Evolutionary conservation across 345 rosid species (phyloP).

Genomic region (Theobroma cacao): DNA sequence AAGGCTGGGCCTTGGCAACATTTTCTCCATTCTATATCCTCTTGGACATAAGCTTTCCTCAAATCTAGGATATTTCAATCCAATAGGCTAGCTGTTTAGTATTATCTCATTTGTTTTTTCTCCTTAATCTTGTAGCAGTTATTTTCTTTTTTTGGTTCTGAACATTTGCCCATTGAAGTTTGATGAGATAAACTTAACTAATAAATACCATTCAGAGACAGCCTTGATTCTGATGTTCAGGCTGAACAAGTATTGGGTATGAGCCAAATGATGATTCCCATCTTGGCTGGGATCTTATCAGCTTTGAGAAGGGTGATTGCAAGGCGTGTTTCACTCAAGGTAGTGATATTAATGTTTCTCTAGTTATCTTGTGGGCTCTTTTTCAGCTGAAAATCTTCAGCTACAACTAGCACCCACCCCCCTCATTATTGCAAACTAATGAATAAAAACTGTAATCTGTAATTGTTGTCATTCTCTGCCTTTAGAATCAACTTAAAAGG

Average conservation of each 20-base stretch:
- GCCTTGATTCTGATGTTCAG: constrained; percentile 36
- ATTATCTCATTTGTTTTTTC: constrained; percentile 9
- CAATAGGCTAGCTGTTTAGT: background rate
- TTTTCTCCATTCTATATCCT: constrained; percentile 95
- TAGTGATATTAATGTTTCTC: constrained; percentile 21
- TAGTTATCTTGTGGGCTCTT: constrained; percentile 3
- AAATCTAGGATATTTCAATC: constrained; percentile 4
- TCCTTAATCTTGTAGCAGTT: background rate
- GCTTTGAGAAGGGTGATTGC: constrained; percentile 92
- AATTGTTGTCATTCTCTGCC: constrained; percentile 4
- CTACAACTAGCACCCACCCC: background rate
- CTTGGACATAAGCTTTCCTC: background rate
- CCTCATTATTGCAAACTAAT: background rate
- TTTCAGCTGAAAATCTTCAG: background rate
- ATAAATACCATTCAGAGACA: constrained; percentile 59
- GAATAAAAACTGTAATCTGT: background rate
- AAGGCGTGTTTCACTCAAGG: constrained; percentile 95
- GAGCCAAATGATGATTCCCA: constrained; percentile 74
- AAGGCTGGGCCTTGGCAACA: constrained; percentile 92
- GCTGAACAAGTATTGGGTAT: constrained; percentile 62
- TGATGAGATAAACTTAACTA: constrained; percentile 55
- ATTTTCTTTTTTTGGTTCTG: background rate
- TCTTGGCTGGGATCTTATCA: constrained; percentile 91
- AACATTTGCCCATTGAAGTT: constrained; percentile 9
- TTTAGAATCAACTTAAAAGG: constrained; percentile 85